A percentile compares a stretch with the other conserved stretches of the same genome.
Conservation (phyloP, 345 rosid species). For the Tarenaya hassleriana region DNA sequence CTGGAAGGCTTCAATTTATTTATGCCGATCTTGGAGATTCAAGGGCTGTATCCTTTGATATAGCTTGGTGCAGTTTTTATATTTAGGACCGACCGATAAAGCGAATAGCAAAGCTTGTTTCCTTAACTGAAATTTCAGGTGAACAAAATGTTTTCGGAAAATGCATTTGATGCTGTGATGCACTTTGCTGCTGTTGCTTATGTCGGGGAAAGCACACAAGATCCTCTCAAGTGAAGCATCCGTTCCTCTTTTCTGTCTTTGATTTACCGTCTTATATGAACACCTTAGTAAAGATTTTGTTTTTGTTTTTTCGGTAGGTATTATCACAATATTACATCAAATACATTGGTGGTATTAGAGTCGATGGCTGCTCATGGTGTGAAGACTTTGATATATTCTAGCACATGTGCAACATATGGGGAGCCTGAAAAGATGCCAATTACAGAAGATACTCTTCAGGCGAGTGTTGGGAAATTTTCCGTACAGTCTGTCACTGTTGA, state of each 20-base stretch:
- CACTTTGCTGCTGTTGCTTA: constrained; percentile 65
- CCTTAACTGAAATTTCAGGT: constrained; percentile 38
- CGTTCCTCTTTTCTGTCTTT: no score
- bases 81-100: background rate
- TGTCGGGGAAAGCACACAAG: constrained; percentile 59
- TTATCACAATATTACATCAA: constrained; percentile 54
- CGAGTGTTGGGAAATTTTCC: background rate
- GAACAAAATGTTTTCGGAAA: constrained; percentile 36
- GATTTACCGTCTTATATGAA: no score
- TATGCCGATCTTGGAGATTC: constrained; percentile 62
- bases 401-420: constrained; percentile 58
- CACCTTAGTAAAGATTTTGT: no score
- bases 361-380: constrained; percentile 48
- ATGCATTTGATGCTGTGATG: constrained; percentile 50
- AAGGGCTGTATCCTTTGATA: constrained; percentile 43
- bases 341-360: constrained; percentile 46
- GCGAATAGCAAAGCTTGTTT: background rate
- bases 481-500: background rate
- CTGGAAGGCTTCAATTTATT: constrained; percentile 63
- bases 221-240: constrained; percentile 43
- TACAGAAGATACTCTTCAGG: constrained; percentile 45
- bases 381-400: constrained; percentile 54
- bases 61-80: no score
- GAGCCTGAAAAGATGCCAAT: constrained; percentile 57
- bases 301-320: constrained; percentile 27